Percentiles rank a stretch among this genome's conserved stretches.
Conservation (phyloP, 192 early-diverging fungal species). For the Coemansia sp. region DNA sequence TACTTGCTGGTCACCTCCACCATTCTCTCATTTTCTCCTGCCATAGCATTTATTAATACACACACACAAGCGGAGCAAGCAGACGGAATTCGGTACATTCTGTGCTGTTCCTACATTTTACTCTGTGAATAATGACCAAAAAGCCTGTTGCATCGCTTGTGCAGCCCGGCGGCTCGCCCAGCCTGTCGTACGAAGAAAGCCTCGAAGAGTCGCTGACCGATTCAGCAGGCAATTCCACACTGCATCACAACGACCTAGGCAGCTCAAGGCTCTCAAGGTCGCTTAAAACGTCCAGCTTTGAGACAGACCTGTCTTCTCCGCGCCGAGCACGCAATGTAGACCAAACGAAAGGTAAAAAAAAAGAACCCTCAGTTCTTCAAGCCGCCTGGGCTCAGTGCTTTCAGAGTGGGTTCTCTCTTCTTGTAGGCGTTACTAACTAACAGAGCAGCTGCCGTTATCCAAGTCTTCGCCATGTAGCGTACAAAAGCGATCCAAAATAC, state of each 20-base stretch:
- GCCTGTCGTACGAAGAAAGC: constrained; percentile 16
- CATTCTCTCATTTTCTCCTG: no score
- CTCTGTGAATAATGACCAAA: constrained; percentile 1
- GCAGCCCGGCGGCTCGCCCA: constrained; percentile 9
- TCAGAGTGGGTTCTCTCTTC: not conserved
- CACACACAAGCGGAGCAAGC: no score
- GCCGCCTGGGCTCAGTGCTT: not conserved
- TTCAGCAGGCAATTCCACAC: constrained; percentile 4
- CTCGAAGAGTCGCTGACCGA: constrained; percentile 14
- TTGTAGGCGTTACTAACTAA: not conserved
- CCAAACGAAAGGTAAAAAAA: constrained; percentile 23
- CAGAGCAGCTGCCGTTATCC: not conserved
- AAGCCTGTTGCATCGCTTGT: constrained; percentile 1
- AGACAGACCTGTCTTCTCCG: constrained; percentile 46
- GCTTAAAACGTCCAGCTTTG: constrained; percentile 28
- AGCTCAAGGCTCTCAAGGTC: constrained; percentile 2
- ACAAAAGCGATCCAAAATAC: constrained; percentile 73
- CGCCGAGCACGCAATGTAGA: constrained; percentile 25
- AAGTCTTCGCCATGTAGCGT: constrained; percentile 12
- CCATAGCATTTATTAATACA: no score
- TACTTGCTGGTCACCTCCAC: no score
- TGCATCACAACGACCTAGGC: not conserved
- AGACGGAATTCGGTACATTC: no score
- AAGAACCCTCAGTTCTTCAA: not conserved
- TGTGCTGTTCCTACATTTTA: not conserved